Percentiles rank a stretch among this genome's conserved stretches.
phyloP scores from a whole-genome alignment of 2,329 filamentous ascomycete genomes.

The Nothophoma quercina region DNA sequence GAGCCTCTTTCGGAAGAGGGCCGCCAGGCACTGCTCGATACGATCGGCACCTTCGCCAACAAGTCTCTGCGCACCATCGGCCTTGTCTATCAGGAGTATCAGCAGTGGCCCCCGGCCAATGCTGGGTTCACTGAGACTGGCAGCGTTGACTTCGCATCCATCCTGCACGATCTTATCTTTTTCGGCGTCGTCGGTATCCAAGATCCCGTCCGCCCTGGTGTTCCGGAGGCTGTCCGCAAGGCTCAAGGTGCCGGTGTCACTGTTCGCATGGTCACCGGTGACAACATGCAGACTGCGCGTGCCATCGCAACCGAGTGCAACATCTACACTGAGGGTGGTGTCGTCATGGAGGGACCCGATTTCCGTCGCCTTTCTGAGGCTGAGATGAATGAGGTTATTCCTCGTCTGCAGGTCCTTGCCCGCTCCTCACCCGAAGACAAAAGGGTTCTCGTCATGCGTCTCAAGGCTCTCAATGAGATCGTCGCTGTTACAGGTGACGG shows the following conservation, averaged over 20 bases:
- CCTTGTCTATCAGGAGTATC: slow-evolving; percentile 51
- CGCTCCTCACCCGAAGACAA: slow-evolving; percentile 97
- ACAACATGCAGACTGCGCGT: slow-evolving; percentile 95
- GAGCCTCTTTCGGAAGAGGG: slow-evolving; percentile 24
- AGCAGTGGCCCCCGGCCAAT: slow-evolving; percentile 44
- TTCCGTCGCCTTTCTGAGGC: slow-evolving; percentile 81
- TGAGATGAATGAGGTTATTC: slow-evolving; percentile 82
- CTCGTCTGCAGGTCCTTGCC: slow-evolving; percentile 86
- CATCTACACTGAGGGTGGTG: slow-evolving; percentile 80
- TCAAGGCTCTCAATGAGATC: slow-evolving; percentile 88
- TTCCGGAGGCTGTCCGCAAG: slow-evolving; percentile 81
- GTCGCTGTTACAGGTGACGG: slow-evolving; percentile 98
- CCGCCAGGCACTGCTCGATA: slow-evolving; percentile 31
- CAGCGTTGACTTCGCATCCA: slow-evolving; percentile 29
- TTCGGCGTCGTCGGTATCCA: slow-evolving; percentile 93
- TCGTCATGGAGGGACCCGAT: slow-evolving; percentile 84
- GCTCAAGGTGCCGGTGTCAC: slow-evolving; percentile 92
- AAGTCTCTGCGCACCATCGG: slow-evolving; percentile 54
- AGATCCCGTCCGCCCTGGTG: slow-evolving; percentile 92
- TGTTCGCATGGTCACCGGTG: slow-evolving; percentile 95
- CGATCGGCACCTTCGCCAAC: slow-evolving; percentile 50
- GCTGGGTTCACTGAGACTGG: slow-evolving; percentile 29
- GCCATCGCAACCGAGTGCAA: slow-evolving; percentile 96
- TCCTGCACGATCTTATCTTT: slow-evolving; percentile 68
- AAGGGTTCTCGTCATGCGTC: slow-evolving; percentile 89